Evolutionary conservation across 1,284 basidiomycete species (phyloP), one percentile per base, ranked within the genome.

Genomic region (Afroboletus lepidellus): DNA sequence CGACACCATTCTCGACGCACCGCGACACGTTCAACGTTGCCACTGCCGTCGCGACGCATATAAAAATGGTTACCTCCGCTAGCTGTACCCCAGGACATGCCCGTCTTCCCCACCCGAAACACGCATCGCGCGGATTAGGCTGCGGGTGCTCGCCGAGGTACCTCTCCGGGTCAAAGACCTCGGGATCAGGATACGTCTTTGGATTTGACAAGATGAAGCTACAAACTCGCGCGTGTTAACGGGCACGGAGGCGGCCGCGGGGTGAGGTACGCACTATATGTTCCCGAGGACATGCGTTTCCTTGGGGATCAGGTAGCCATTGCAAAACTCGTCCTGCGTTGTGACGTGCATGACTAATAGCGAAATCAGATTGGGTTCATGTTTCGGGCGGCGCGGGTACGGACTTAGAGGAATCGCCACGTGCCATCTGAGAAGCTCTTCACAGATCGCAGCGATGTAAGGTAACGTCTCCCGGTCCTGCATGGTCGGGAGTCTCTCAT

Each of bases 301-400:
- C 49, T 74, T 74, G 6, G 76, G 74, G 11, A 77, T 74, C 2
- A 69, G 43, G 48, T 72, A 70, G 6, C 72, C 73, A 4, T 61
- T 41, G 44, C 69, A 63, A 13, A 69, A 46, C 5, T 66, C 60
- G n/a, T 76, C 73, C 44, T 73, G 63, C 16, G 60, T 65, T 1
- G 64, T 61, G 2, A 72, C 67, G 49, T 64, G 44, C 18, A 70
- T 64, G 6, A 60, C 74, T 76, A n/a, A n/a, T 12, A 1, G 15
- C 29, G 39, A 21, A 67, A 12, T 33, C 30, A 41, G 23, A 42
- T 2, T 1, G 16, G 25, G 11, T 12, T n/a, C n/a, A n/a, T n/a
- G n/a, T n/a, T n/a, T n/a, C n/a, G n/a, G n/a, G n/a, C n/a, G n/a
- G n/a, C n/a, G n/a, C n/a, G n/a, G 8, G n/a, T 8, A 33, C 45